phyloP scores from a whole-genome alignment of 805 yeast genomes.

The Geotrichum ghanense region DNA sequence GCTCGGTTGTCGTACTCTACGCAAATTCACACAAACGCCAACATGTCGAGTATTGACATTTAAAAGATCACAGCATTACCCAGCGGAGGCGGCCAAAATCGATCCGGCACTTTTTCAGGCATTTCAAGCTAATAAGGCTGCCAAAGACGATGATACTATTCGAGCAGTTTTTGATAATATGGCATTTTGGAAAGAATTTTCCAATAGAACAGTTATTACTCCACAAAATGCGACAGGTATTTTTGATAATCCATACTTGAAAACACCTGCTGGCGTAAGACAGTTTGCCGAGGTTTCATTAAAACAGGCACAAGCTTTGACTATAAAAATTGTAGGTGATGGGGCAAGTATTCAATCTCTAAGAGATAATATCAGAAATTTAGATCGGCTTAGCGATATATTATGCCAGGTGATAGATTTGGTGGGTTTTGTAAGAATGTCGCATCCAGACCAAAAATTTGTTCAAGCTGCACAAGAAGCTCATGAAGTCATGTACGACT shows the following conservation, averaged over 20 bases:
- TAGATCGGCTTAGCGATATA: constrained; percentile 80
- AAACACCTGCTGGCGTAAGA: constrained; percentile 57
- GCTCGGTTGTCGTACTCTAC: too few species aligned
- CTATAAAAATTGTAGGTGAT: constrained; percentile 36
- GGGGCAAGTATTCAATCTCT: constrained; percentile 35
- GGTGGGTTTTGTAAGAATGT: constrained; percentile 82
- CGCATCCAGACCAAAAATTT: constrained; percentile 68
- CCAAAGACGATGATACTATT: neutral
- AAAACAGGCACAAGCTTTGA: constrained; percentile 51
- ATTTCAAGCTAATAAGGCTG: neutral
- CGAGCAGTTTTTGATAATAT: neutral
- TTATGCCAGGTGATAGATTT: constrained; percentile 88
- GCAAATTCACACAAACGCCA: too few species aligned
- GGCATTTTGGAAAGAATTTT: constrained; percentile 4
- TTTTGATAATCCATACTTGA: constrained; percentile 61
- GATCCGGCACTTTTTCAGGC: neutral
- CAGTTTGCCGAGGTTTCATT: constrained; percentile 58
- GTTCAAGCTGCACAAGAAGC: constrained; percentile 74
- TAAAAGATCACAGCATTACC: neutral
- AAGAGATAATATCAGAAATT: constrained; percentile 41
- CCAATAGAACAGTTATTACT: constrained; percentile 7
- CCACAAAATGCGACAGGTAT: constrained; percentile 40
- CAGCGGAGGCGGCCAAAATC: neutral
- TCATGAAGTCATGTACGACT: constrained; percentile 82
- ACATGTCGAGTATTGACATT: too few species aligned